These are phyloP conservation scores for Phytomonas serpens DNA, from an alignment of 208 protist species.

Conservation along the genomic window DNA sequence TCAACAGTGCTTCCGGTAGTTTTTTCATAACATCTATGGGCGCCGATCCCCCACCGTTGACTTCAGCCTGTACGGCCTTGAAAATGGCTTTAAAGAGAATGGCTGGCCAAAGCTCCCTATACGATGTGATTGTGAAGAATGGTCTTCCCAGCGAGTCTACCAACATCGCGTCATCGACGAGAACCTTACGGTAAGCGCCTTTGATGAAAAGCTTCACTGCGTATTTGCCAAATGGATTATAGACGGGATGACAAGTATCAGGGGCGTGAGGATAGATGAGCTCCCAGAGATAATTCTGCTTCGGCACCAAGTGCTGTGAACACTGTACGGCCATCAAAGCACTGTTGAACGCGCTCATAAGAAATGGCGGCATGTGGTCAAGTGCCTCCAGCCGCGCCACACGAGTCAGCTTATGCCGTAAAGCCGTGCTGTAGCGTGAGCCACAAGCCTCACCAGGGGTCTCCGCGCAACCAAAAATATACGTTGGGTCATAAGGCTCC, in stretches of 20 bases:
- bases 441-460: conserved; percentile 60
- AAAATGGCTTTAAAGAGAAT: conserved; percentile 80
- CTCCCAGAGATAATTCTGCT: conserved; percentile 82
- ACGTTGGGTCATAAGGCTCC: conserved; percentile 64
- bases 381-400: conserved; percentile 61
- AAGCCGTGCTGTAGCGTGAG: conserved; percentile 73
- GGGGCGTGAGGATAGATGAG: conserved; percentile 80
- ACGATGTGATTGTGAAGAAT: conserved; percentile 60
- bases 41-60: background rate
- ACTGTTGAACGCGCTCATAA: conserved; percentile 89
- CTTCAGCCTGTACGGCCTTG: conserved; percentile 25
- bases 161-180: conserved; percentile 82
- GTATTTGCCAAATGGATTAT: conserved; percentile 90
- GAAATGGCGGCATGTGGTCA: conserved; percentile 57
- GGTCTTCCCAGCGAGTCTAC: conserved; percentile 72
- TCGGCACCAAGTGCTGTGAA: conserved; percentile 35
- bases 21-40: conserved; percentile 3
- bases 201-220: conserved; percentile 84
- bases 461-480: conserved; percentile 46
- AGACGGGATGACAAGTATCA: conserved; percentile 76
- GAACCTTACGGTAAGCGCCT: conserved; percentile 73
- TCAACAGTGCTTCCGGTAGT: conserved; percentile 41
- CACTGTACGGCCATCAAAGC: conserved; percentile 55
- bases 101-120: conserved; percentile 83
- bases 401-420: conserved; percentile 64